A percentile compares a stretch with the other conserved stretches of the same genome.
Evolutionary conservation across 2,329 filamentous ascomycete species (phyloP).

Genomic region (Neofusicoccum sp.): DNA sequence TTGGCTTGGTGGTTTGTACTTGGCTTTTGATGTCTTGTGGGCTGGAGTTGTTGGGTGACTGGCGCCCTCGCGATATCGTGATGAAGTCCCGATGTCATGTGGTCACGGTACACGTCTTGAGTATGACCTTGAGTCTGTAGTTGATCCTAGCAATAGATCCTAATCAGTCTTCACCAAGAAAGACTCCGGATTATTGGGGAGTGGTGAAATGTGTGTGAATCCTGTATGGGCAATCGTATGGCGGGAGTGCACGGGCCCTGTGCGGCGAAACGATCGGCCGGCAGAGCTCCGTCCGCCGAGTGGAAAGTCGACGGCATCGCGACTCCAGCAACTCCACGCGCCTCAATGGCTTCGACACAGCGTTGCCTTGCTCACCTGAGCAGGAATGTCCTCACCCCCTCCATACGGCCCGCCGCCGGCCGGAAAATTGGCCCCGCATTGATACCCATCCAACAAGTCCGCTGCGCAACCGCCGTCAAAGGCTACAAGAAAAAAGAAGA

Average conservation of each 20-base stretch:
- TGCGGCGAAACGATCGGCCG: not conserved
- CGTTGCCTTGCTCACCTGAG: conserved; percentile 34
- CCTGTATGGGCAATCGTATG: not conserved
- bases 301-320: conserved; percentile 15
- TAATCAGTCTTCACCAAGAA: not conserved
- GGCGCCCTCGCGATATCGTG: not conserved
- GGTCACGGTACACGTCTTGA: not conserved
- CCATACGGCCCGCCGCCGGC: not conserved
- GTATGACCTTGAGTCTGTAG: not conserved
- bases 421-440: not conserved
- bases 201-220: not conserved
- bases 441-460: conserved; percentile 37
- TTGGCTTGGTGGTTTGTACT: conserved; percentile 5
- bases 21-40: not conserved
- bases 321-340: not conserved
- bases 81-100: not conserved
- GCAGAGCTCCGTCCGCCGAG: conserved; percentile 1
- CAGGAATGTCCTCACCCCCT: conserved; percentile 25
- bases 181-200: no score
- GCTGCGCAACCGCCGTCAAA: conserved; percentile 37
- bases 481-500: conserved; percentile 42
- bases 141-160: not conserved
- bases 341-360: conserved; percentile 36
- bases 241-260: not conserved
- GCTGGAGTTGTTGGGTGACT: not conserved